Base-by-base conservation (phyloP, 2,329 filamentous ascomycete genomes). In the Chalaropsis ovoidea region DNA sequence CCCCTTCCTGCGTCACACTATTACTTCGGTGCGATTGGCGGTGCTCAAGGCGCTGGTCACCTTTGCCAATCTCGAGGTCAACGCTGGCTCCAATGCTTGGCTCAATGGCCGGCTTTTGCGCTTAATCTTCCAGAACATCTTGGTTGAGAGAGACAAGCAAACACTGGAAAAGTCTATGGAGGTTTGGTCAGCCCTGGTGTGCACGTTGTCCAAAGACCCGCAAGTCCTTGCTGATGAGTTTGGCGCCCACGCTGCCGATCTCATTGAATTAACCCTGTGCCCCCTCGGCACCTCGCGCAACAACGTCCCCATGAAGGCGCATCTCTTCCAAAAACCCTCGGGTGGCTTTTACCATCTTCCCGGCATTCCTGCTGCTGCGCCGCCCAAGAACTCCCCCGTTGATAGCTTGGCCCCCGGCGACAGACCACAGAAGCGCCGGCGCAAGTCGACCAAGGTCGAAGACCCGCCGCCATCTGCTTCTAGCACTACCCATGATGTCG, bases 1-100 rank as follows among this genome's bases (percentile, higher is more conserved):
- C 72, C 93, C 93, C 2, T 99, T 99, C 80, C 78, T 99, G 56
- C 87, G 94, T 67, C 94, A 99, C 74, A 99, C 95, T 6, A 97
- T 99, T 71, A 96, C 91, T 1, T 96, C 89, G 65, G 94, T 99
- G 61, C 89, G 94, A 64, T 87, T 93, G 49, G 93, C 94, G 10
- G 94, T 99, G 3, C 80, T 99, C 60, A 90, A 95, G 71, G 94
- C 94, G 43, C 80, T 99, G 39, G 85, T 92, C 71, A 99, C 94
- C 0, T 99, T 99, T 76, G 84, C 96, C 70, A 87, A 90, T 70
- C 86, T 99, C 24, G 89, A 92, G 68, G 77, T 78, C n/a, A 90
- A 89, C 7, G 87, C 90, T 72, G 89, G 90, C 41, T 67, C 66
- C 35, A 65, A 63, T 49, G 61, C 63, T 24, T 99, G 94, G 95